These are phyloP conservation scores for Fistulinella staudtii DNA, from an alignment of 1,284 basidiomycete species.

Conservation along the genomic window DNA sequence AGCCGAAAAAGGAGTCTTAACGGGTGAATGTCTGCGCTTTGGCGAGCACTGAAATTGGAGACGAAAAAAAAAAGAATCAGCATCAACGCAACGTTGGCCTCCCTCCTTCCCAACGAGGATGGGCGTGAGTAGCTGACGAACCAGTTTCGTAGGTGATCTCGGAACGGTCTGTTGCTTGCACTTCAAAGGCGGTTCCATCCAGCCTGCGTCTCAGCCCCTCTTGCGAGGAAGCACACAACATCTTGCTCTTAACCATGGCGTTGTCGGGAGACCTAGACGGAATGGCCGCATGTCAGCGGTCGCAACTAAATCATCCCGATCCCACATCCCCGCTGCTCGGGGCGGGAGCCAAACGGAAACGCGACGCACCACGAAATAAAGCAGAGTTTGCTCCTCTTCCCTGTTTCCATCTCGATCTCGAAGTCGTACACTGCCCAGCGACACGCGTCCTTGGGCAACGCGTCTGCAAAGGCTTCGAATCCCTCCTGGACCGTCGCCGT, in stretches of 20 bases:
- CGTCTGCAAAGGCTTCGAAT: slow-evolving; percentile 39
- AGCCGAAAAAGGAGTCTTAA: slow-evolving; percentile 3
- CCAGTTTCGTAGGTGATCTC: slow-evolving; percentile 79
- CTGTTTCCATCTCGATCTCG: slow-evolving; percentile 73
- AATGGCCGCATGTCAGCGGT: not conserved
- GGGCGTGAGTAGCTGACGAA: slow-evolving; percentile 41
- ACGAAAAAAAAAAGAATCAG: not conserved
- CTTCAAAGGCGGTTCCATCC: slow-evolving; percentile 69
- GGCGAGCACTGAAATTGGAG: slow-evolving; percentile 13
- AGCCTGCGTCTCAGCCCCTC: slow-evolving; percentile 77
- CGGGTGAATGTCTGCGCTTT: slow-evolving; percentile 16
- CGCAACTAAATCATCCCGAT: not conserved
- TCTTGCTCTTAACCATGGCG: slow-evolving; percentile 90
- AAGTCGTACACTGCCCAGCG: slow-evolving; percentile 51
- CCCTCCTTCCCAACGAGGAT: not conserved
- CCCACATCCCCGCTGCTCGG: not conserved
- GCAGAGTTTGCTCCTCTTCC: slow-evolving; percentile 83
- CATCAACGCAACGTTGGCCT: not conserved
- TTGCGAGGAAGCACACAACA: slow-evolving; percentile 91
- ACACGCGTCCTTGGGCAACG: not conserved
- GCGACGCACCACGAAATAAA: slow-evolving; percentile 73
- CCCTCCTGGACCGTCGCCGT: slow-evolving; percentile 48
- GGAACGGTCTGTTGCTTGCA: slow-evolving; percentile 84
- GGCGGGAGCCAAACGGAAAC: not conserved
- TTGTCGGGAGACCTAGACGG: slow-evolving; percentile 79